A percentile compares a stretch with the other conserved stretches of the same genome.
These are phyloP conservation scores for Leccinum griseonigrum DNA, from an alignment of 1,284 basidiomycete genomes.

Conservation along the genomic window DNA sequence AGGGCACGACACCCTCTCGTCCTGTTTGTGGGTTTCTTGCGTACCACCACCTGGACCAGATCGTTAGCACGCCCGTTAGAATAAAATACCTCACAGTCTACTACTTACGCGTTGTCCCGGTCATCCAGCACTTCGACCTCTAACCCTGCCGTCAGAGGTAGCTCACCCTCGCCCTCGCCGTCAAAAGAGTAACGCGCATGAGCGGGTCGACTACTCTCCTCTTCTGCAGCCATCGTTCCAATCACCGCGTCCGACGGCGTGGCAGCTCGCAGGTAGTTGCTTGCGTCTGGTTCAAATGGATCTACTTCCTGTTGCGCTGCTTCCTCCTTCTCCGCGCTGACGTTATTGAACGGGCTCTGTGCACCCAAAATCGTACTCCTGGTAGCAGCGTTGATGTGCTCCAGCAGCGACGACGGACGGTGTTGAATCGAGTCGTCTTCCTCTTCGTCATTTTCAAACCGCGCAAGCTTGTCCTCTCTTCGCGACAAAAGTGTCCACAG, in stretches of 20 bases:
- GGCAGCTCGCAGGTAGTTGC: conserved; percentile 71
- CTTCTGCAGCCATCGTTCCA: conserved; percentile 53
- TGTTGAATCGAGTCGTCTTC: conserved; percentile 73
- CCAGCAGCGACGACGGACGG: conserved; percentile 76
- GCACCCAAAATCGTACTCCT: conserved; percentile 71
- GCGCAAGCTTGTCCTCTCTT: conserved; percentile 63
- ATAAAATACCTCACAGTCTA: conserved; percentile 2
- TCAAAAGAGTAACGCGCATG: conserved; percentile 80
- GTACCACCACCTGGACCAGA: conserved; percentile 80
- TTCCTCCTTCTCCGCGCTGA: conserved; percentile 54
- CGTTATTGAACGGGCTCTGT: conserved; percentile 46
- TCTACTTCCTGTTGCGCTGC: conserved; percentile 35
- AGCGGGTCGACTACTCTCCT: conserved; percentile 68
- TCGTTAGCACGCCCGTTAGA: conserved; percentile 3
- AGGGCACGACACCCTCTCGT: conserved; percentile 84
- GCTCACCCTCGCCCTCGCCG: conserved; percentile 72
- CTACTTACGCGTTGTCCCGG: conserved; percentile 70
- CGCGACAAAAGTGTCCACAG: conserved; percentile 86
- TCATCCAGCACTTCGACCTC: conserved; percentile 79
- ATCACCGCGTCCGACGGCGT: conserved; percentile 73
- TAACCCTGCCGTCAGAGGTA: conserved; percentile 65
- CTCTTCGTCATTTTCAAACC: conserved; percentile 65
- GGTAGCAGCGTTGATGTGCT: conserved; percentile 86
- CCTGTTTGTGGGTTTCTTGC: conserved; percentile 77
- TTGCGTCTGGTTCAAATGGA: conserved; percentile 68